These are phyloP conservation scores for Petunia secreta DNA, from an alignment of 257 asterid genomes.

Conservation along the genomic window DNA sequence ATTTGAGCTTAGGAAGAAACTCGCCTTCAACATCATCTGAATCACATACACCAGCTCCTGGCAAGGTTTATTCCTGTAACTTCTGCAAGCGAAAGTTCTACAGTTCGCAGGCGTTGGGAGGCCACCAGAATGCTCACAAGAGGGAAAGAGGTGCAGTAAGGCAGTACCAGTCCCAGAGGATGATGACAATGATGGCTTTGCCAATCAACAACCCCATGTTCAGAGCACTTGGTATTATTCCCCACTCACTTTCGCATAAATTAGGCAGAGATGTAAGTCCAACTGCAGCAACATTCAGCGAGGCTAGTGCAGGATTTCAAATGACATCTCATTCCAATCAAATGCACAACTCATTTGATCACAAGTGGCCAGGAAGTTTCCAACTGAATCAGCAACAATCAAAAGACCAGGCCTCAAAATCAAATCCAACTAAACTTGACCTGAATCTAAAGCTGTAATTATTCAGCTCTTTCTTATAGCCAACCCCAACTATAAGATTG, in stretches of 20 bases:
- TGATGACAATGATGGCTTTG: constrained; percentile 48
- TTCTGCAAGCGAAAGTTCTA: constrained; percentile 91
- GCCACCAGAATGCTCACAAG: constrained; percentile 98
- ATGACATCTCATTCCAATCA: constrained; percentile 39
- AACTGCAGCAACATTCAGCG: constrained; percentile 42
- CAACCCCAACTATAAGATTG: neutral
- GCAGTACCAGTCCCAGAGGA: constrained; percentile 63
- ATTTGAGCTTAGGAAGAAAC: constrained; percentile 62
- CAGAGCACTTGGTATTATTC: constrained; percentile 75
- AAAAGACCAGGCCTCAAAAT: constrained; percentile 53
- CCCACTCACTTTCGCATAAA: constrained; percentile 70
- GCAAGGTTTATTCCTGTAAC: constrained; percentile 82
- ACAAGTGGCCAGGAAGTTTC: constrained; percentile 88
- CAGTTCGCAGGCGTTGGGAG: constrained; percentile 95
- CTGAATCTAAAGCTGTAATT: constrained; percentile 79
- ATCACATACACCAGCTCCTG: constrained; percentile 44
- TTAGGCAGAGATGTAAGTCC: constrained; percentile 53
- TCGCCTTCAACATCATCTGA: constrained; percentile 41
- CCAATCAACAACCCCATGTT: constrained; percentile 57
- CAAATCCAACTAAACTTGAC: constrained; percentile 55
- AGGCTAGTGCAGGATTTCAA: constrained; percentile 46
- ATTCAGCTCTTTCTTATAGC: neutral
- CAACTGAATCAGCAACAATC: constrained; percentile 47
- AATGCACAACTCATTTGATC: constrained; percentile 42
- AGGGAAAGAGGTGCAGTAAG: constrained; percentile 82